Evolutionary conservation across 2,329 filamentous ascomycete genomes (phyloP), one percentile per base, ranked within the genome.

Genomic region (Cordyceps pruinosa): DNA sequence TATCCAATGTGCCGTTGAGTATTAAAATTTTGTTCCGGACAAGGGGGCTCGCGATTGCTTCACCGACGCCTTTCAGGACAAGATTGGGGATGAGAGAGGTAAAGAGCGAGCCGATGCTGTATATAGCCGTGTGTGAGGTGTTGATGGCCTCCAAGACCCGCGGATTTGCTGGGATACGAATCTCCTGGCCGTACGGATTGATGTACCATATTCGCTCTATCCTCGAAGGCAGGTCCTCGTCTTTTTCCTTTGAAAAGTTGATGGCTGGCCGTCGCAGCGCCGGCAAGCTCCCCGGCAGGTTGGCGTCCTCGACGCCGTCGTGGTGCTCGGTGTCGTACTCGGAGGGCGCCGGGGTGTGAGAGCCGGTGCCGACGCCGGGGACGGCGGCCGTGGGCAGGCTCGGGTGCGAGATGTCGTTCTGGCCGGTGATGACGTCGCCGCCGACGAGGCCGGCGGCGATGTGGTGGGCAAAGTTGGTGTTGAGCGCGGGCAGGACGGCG

Each of bases 131-230:
- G 57, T 84, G 80, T 0, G 88, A 81, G 2, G 75, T 73, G 17
- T 75, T 74, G 1, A 97, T 70, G 0, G 90, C 84, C 8, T 84
- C 80, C 0, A 96, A 65, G 0, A 93, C 90, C 51, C 90, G 85
- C 0, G 90, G 86, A 66, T 96, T 97, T 2, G 90, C 88, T 0
- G 86, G 81, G 0, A 92, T 89, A 19, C 86, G 84, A 63, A 97
- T 97, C 71, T 97, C 92, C 68, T 97, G 90, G n/a, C 93, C 93
- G 70, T 97, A 97, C 0, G 93, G 93, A 67, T 97, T 97, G 74
- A 97, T 97, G 75, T 97, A 97, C 90, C 91, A 97, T 32, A 97
- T 80, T 2, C 92, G 77, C 56, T 86, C 78, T 63, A 97, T 96
- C 28, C 89, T 81, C 0, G 87, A 80, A 0, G 89, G 82, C 1